A percentile compares a stretch with the other conserved stretches of the same genome.
These are phyloP conservation scores for Prunus padus DNA, from an alignment of 306 rosid genomes.

Conservation along the genomic window DNA sequence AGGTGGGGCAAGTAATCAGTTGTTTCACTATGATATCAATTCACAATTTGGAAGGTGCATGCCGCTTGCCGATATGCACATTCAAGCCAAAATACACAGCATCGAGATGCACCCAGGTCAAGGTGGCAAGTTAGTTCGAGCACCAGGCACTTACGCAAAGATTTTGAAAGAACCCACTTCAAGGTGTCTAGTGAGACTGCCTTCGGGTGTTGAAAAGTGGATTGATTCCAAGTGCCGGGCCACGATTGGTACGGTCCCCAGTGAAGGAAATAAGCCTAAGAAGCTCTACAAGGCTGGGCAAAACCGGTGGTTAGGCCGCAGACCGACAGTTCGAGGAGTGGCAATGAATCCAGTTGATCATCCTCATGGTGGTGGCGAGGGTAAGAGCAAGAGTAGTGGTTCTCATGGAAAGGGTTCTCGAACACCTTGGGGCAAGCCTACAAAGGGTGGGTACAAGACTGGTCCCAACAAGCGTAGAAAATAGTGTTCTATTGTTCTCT, in stretches of 20 bases:
- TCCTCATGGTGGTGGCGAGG: slow-evolving; percentile 95
- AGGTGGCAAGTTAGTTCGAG: slow-evolving; percentile 87
- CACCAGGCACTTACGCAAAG: slow-evolving; percentile 83
- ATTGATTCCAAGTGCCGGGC: slow-evolving; percentile 75
- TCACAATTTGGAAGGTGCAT: slow-evolving; percentile 80
- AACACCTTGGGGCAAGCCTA: slow-evolving; percentile 87
- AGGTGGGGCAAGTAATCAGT: slow-evolving; percentile 16
- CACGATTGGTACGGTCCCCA: slow-evolving; percentile 71
- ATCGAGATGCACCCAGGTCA: slow-evolving; percentile 79
- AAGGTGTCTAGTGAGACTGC: slow-evolving; percentile 58
- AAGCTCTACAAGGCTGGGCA: slow-evolving; percentile 86
- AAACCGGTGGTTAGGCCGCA: slow-evolving; percentile 70
- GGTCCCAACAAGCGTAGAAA: slow-evolving; percentile 64
- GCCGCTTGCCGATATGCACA: slow-evolving; percentile 78
- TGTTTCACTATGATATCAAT: slow-evolving; percentile 67
- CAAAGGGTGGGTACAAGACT: slow-evolving; percentile 77
- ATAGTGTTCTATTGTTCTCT: slow-evolving; percentile 22
- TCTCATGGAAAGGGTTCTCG: slow-evolving; percentile 48
- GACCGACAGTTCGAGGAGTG: slow-evolving; percentile 82
- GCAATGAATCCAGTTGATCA: slow-evolving; percentile 88
- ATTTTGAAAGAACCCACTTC: slow-evolving; percentile 73
- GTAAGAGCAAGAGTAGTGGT: slow-evolving; percentile 77
- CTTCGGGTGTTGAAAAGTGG: slow-evolving; percentile 66
- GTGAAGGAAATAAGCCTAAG: slow-evolving; percentile 60
- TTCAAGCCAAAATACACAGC: slow-evolving; percentile 87